A percentile compares a stretch with the other conserved stretches of the same genome.
Evolutionary conservation across 108 stramenopile genomes (phyloP).

Genomic region (Discostella stelligeroides): DNA sequence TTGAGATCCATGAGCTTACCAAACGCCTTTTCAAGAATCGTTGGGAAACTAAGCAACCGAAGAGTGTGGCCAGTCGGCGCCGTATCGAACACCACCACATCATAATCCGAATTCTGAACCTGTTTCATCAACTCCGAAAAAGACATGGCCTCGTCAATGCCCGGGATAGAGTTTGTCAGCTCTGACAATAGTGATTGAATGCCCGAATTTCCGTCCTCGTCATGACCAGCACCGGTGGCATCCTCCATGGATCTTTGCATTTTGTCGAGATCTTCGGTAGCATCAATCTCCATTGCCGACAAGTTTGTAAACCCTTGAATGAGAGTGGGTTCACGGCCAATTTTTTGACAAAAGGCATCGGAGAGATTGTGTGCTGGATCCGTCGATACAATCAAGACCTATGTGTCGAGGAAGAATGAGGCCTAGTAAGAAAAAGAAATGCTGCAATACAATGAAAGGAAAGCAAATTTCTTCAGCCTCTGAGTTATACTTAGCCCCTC

Average conservation of each 20-base stretch:
- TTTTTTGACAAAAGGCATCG: constrained; percentile 99
- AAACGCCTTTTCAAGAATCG: constrained; percentile 95
- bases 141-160: constrained; percentile 98
- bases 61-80: constrained; percentile 99
- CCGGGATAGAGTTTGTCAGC: constrained; percentile 95
- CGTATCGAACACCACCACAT: constrained; percentile 98
- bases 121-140: constrained; percentile 98
- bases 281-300: constrained; percentile 97
- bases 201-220: constrained; percentile 66
- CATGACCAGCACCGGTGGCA: constrained; percentile 60
- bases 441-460: background rate
- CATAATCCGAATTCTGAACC: constrained; percentile 95
- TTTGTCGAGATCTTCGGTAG: constrained; percentile 91
- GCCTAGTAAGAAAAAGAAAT: background rate
- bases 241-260: constrained; percentile 80
- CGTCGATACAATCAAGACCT: constrained; percentile 95
- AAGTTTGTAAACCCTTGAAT: constrained; percentile 97
- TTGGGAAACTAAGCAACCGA: constrained; percentile 93
- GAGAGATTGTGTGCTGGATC: constrained; percentile 99
- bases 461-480: no score
- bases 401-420: background rate
- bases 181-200: constrained; percentile 90
- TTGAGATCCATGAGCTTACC: constrained; percentile 97
- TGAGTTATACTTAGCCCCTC: constrained; percentile 23
- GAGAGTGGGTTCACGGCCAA: constrained; percentile 95